These are phyloP conservation scores for Bipolaris cookei DNA, from an alignment of 2,329 filamentous ascomycete genomes.

Conservation along the genomic window DNA sequence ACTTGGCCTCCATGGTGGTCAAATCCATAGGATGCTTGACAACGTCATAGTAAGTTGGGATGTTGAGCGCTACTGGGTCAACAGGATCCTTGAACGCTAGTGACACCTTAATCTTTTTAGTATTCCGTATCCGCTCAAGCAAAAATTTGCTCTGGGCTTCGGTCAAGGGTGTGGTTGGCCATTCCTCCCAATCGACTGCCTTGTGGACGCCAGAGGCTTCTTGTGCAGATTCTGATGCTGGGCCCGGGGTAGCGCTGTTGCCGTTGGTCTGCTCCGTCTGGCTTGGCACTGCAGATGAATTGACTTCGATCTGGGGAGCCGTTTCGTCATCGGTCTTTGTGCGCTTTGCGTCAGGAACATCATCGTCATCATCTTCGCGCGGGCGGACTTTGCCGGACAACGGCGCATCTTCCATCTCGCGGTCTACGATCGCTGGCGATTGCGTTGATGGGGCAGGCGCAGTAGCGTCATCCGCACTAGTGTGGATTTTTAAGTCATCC, in stretches of 20 bases:
- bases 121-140: slow-evolving; percentile 69
- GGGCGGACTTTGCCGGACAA: slow-evolving; percentile 64
- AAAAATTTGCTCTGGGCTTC: slow-evolving; percentile 66
- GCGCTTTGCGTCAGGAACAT: slow-evolving; percentile 74
- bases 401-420: slow-evolving; percentile 50
- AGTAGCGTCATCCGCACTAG: slow-evolving; percentile 22
- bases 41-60: slow-evolving; percentile 75
- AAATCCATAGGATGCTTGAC: slow-evolving; percentile 86
- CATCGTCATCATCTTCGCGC: slow-evolving; percentile 64
- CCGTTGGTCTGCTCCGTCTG: slow-evolving; percentile 41
- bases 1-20: slow-evolving; percentile 76
- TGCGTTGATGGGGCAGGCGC: slow-evolving; percentile 24
- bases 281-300: slow-evolving; percentile 52
- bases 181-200: slow-evolving; percentile 43
- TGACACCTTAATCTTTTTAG: slow-evolving; percentile 87
- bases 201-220: slow-evolving; percentile 40
- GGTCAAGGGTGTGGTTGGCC: slow-evolving; percentile 53
- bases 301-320: slow-evolving; percentile 49
- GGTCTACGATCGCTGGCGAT: slow-evolving; percentile 37
- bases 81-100: slow-evolving; percentile 79
- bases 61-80: slow-evolving; percentile 72
- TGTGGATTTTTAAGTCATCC: slow-evolving; percentile 42
- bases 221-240: slow-evolving; percentile 39
- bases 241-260: slow-evolving; percentile 24
- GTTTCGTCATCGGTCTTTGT: slow-evolving; percentile 68